phyloP scores from a whole-genome alignment of 1,139 yeast genomes.

The Zygoascus meyerae region DNA sequence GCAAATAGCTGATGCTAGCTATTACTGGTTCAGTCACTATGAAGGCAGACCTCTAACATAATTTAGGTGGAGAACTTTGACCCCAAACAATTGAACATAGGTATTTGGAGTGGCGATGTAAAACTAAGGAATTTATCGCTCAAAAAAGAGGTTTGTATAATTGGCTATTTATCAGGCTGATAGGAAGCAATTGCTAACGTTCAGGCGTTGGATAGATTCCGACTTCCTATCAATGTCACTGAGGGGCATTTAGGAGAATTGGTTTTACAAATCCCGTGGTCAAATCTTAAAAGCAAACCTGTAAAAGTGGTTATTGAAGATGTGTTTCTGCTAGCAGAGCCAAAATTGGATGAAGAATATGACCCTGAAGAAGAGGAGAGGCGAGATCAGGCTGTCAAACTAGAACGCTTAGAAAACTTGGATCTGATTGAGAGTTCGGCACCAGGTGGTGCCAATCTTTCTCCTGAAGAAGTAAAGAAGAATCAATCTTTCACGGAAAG shows the following conservation, averaged over 20 bases:
- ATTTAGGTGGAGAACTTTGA: conserved; percentile 83
- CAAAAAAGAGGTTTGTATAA: conserved; percentile 52
- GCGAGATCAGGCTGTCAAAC: conserved; percentile 61
- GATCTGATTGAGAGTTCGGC: conserved; percentile 43
- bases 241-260: conserved; percentile 89
- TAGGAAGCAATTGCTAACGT: not conserved
- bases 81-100: conserved; percentile 88
- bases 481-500: conserved; percentile 85
- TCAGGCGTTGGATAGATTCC: conserved; percentile 74
- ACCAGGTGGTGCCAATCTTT: conserved; percentile 32
- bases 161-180: not conserved
- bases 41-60: conserved; percentile 6
- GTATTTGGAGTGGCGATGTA: conserved; percentile 98
- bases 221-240: conserved; percentile 81
- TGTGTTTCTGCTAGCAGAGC: conserved; percentile 75
- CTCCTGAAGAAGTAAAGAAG: conserved; percentile 43
- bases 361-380: conserved; percentile 61
- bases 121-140: conserved; percentile 70
- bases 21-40: not conserved
- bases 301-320: conserved; percentile 87
- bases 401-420: conserved; percentile 60
- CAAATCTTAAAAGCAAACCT: conserved; percentile 87
- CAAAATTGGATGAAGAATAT: conserved; percentile 48
- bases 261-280: conserved; percentile 94
- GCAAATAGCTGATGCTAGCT: not conserved